Evolutionary conservation across 176 grass and related monocot genomes (phyloP).

Genomic region (Oryza longistaminata): DNA sequence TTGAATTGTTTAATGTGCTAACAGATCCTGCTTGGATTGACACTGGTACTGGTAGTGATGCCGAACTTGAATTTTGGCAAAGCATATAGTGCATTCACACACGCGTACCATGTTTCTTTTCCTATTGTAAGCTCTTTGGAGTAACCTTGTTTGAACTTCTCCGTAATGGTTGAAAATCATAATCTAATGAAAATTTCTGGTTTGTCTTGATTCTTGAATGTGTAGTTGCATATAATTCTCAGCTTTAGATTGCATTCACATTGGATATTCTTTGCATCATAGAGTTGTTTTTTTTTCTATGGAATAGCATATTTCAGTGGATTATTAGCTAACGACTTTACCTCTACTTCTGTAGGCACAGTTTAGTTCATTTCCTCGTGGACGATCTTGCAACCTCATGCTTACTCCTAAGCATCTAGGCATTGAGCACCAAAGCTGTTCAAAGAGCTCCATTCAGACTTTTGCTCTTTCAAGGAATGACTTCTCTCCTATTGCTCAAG

Average conservation of each 20-base stretch:
- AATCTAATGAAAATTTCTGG: not conserved
- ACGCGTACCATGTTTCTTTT: not conserved
- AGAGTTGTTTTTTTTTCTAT: not conserved
- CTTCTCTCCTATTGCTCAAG: constrained; percentile 60
- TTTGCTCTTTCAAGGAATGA: constrained; percentile 45
- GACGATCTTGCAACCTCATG: constrained; percentile 42
- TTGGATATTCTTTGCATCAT: not conserved
- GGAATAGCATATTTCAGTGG: not conserved
- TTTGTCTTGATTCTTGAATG: constrained; percentile 2
- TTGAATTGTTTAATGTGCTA: not conserved
- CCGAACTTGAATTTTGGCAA: not conserved
- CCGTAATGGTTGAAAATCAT: not conserved
- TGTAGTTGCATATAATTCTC: not conserved
- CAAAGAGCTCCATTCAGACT: not conserved
- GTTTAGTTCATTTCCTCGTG: constrained; percentile 37
- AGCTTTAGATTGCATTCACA: not conserved
- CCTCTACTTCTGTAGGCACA: constrained; percentile 37
- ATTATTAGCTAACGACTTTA: not conserved
- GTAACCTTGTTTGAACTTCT: too few relatives aligned
- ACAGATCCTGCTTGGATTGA: not conserved
- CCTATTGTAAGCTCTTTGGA: not conserved
- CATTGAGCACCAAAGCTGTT: constrained; percentile 29
- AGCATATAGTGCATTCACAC: not conserved
- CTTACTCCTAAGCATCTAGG: constrained; percentile 31
- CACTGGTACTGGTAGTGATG: not conserved